Base-by-base conservation (phyloP, 2,329 filamentous ascomycete genomes). In the Pseudogymnoascus sp. region DNA sequence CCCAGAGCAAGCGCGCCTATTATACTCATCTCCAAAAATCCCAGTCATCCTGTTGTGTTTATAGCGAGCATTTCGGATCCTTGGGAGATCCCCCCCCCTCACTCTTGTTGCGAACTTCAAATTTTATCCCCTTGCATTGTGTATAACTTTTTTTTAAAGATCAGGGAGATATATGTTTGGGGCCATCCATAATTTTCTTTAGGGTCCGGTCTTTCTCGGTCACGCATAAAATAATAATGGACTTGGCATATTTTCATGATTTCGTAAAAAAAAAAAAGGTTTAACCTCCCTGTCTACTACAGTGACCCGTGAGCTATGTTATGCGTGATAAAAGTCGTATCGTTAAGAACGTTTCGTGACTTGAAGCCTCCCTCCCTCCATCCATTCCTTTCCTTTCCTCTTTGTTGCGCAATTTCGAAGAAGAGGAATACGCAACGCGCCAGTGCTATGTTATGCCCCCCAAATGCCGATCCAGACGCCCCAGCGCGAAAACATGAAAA, bases 141-240 rank as follows among this genome's bases (percentile, higher is more conserved):
- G 47, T 53, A 53, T 53, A 53, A 53, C 28, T 53, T 18, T 47
- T 53, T 39, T 33, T 33, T 33, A 33, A 33, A 33, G 7, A 18
- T 28, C 25, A 33, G 33, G 47, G 47, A 60, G 53, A 60, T 58
- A 47, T 57, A 37, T 57, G 38, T 60, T 36, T 22, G 59, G 59
- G 37, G 36, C 43, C 30, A 60, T 60, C 41, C 59, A 53, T 60
- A 33, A 35, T 57, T 36, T 60, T 60, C n/a, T 60, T n/a, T 57
- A 28, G 30, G 33, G 59, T 60, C 30, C 30, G 36, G 36, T 33
- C 30, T 38, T n/a, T 39, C 22, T 50, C 22, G 39, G 36, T 43
- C 39, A 60, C 60, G 28, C 18, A 33, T 50, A 7, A 33, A 53
- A 33, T 53, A 53, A 53, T 53, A 25, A 25, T n/a, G 15, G 11